Base-by-base conservation (phyloP, 225 moss, liverwort and hornwort species). In the Thuidium tamariscinum region DNA sequence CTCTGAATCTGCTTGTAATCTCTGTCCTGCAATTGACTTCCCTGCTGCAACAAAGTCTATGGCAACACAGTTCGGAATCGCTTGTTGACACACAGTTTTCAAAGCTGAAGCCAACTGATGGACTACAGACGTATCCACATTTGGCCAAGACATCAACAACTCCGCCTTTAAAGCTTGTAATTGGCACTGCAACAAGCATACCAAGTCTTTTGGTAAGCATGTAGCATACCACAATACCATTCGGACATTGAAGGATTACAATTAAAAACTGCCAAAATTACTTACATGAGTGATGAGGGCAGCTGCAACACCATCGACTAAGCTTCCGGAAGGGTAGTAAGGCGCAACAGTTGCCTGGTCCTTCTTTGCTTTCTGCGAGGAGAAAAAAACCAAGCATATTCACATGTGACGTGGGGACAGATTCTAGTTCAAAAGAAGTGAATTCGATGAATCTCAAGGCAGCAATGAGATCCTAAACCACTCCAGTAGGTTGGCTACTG, bases 241-340 rank as follows among this genome's bases (percentile, higher is more conserved):
- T n/a, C n/a, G n/a, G n/a, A n/a, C n/a, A n/a, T 57, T 70, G 51
- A 62, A 55, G 69, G 34, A 78, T 70, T 36, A n/a, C 63, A 73
- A 42, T 36, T 13, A 42, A 66, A 82, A 65, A 7, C 26, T 15
- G 30, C 42, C 54, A 66, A 59, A 81, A 49, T 16, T 56, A 54
- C 94, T 91, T 89, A 97, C 97, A 85, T 94, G 89, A 20, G 95
- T 95, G 67, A 98, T 92, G 83, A 98, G 92, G 22, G 94, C 96
- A 79, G 98, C 98, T 77, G 97, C 92, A 88, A 95, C 90, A 88
- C 96, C 97, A 65, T 97, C 98, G 29, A 96, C 95, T 89, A 98
- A 86, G 85, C 97, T 97, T 86, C 98, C 98, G 36, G 97, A 96
- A 71, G 98, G 97, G 67, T 93, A 97, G 86, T 95, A 95, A 23